Evolutionary conservation across 768 basidiomycete genomes (phyloP), one percentile per base, ranked within the genome.

Genomic region (Leucosporidium scottii): DNA sequence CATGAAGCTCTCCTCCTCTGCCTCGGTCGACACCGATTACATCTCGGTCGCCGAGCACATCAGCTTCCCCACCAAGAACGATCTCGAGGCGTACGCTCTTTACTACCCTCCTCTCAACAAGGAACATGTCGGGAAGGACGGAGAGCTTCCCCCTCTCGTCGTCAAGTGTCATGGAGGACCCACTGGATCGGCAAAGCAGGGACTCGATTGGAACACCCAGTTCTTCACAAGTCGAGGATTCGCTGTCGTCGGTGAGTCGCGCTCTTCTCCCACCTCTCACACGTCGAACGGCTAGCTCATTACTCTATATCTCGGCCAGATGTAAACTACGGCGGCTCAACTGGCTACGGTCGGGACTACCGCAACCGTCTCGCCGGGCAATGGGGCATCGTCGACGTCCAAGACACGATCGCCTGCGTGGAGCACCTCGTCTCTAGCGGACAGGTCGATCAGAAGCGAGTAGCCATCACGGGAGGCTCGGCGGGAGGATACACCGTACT

Each of bases 311-410:
- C n/a, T n/a, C n/a, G n/a, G 6, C 50, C 13, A 58, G 57, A 59
- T 25, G 59, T 59, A n/a, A 27, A 36, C 73, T 87, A 89, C 67
- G 83, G 87, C 2, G 90, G 89, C 0, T 88, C 87, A 0, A 84
- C 84, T 7, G 86, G 88, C 0, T 89, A 86, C 73, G 90, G 90
- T 0, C 82, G 87, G 6, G 78, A 80, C 54, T 91, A 89, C 68
- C 80, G 79, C 65, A 81, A 82, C 62, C 82, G 86, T 21, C 83
- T 91, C 4, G 79, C 80, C 49, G 82, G 81, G 8, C 78, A 84
- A 18, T 92, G 90, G 90, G 90, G 89, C 5, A 71, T 89, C 20
- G 83, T 86, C 12, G 90, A 92, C 72, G 82, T 87, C 1, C 78
- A 82, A 25, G 90, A 92, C 74, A 84, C 84, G 66, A 84, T 84